Percentiles rank a stretch among this genome's conserved stretches.
Evolutionary conservation across 768 basidiomycete species (phyloP).

Genomic region (Leccinum variicolor): DNA sequence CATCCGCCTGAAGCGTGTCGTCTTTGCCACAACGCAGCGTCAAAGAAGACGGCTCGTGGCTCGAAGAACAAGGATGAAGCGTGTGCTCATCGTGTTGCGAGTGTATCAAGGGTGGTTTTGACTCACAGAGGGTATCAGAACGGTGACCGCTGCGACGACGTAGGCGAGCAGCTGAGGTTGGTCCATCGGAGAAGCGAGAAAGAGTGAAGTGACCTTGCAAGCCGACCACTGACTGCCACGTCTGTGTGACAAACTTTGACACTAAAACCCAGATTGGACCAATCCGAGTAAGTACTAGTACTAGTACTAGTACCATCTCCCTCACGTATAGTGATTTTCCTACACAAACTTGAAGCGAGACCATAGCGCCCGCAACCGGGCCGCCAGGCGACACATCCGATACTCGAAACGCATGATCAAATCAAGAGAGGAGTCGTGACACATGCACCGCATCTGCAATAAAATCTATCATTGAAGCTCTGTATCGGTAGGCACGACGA

Average conservation of each 20-base stretch:
- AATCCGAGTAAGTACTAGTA: no score
- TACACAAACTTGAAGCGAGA: no score
- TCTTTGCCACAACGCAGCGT: constrained; percentile 60
- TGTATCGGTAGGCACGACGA: no score
- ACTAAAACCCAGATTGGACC: no score
- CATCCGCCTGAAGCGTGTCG: constrained; percentile 44
- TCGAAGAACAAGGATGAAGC: constrained; percentile 95
- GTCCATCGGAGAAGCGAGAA: constrained; percentile 19
- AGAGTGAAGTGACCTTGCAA: neutral
- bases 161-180: constrained; percentile 19
- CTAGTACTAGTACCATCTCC: no score
- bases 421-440: no score
- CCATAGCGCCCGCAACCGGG: no score
- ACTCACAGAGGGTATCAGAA: constrained; percentile 30
- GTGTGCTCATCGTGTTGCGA: constrained; percentile 51
- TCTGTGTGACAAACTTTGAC: neutral
- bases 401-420: no score
- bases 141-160: constrained; percentile 18
- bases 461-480: no score
- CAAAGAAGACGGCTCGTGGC: constrained; percentile 52
- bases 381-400: no score
- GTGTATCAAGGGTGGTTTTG: neutral
- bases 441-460: no score
- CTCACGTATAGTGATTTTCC: no score
- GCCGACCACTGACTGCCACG: neutral